Conservation (phyloP, 2,329 filamentous ascomycete species). For the Aspergillus arachidicola region DNA sequence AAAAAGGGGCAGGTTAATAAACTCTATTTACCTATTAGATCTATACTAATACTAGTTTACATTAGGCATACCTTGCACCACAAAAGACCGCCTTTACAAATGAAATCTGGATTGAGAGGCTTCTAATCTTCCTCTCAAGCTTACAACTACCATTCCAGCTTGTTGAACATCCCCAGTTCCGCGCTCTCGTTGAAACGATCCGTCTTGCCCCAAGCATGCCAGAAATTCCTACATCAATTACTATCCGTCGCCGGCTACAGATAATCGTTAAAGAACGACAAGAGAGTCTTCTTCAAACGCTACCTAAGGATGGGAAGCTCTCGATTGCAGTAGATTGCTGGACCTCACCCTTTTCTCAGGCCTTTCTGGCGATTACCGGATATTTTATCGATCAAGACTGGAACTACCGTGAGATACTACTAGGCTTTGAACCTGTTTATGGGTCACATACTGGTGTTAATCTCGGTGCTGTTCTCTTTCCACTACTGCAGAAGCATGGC, state of each 20-base stretch:
- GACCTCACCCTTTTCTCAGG: conserved; percentile 15
- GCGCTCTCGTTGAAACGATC: neutral
- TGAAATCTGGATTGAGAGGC: neutral
- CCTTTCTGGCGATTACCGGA: conserved; percentile 17
- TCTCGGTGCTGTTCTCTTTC: conserved; percentile 4
- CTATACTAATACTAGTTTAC: conserved; percentile 1
- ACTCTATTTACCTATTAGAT: conserved; percentile 1
- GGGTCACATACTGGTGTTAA: conserved; percentile 8
- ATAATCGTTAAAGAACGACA: neutral
- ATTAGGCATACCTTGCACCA: neutral
- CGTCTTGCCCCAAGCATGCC: neutral
- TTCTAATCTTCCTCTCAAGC: neutral
- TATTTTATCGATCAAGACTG: conserved; percentile 16
- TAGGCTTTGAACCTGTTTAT: conserved; percentile 16
- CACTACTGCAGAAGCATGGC: conserved; percentile 9
- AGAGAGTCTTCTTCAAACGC: neutral
- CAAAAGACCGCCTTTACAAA: neutral
- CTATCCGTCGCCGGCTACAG: neutral
- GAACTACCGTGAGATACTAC: conserved; percentile 11
- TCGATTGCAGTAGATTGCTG: conserved; percentile 14
- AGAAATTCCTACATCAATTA: neutral
- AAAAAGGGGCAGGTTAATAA: neutral
- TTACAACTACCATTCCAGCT: conserved; percentile 1
- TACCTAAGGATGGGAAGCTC: neutral
- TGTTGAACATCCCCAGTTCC: conserved; percentile 3